These are phyloP conservation scores for Haplographium delicatum DNA, from an alignment of 495 filamentous ascomycete species.

Conservation along the genomic window DNA sequence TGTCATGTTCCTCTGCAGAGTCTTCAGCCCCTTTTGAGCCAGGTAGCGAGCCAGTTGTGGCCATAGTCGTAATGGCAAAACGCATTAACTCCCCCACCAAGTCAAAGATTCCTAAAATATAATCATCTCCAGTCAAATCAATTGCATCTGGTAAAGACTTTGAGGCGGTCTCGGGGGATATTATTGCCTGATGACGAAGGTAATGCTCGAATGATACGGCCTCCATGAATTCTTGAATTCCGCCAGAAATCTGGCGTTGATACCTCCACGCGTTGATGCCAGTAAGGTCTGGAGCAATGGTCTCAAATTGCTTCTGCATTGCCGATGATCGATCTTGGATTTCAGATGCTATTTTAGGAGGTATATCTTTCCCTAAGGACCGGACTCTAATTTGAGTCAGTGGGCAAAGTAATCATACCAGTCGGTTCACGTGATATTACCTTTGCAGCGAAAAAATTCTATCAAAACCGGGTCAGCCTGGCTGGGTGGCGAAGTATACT, in stretches of 20 bases:
- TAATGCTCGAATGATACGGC: slow-evolving; percentile 73
- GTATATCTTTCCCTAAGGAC: slow-evolving; percentile 56
- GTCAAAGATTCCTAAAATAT: slow-evolving; percentile 87
- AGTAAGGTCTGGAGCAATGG: slow-evolving; percentile 66
- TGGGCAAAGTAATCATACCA: neutral
- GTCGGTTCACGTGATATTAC: slow-evolving; percentile 38
- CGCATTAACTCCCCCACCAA: slow-evolving; percentile 93
- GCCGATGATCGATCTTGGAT: slow-evolving; percentile 56
- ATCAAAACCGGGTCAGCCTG: slow-evolving; percentile 10
- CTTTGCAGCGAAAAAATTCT: slow-evolving; percentile 94
- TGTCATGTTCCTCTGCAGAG: slow-evolving; percentile 36
- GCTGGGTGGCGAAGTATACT: too few species aligned
- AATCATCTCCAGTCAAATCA: slow-evolving; percentile 71
- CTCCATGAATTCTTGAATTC: slow-evolving; percentile 90
- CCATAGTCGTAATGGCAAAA: slow-evolving; percentile 80
- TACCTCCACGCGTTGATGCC: slow-evolving; percentile 81
- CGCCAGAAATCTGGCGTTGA: slow-evolving; percentile 63
- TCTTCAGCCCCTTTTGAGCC: slow-evolving; percentile 23
- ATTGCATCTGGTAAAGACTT: slow-evolving; percentile 30
- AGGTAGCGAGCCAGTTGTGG: slow-evolving; percentile 54
- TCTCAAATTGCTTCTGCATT: slow-evolving; percentile 61
- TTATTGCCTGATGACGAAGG: slow-evolving; percentile 66
- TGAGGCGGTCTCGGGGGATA: slow-evolving; percentile 56
- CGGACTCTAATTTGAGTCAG: slow-evolving; percentile 49
- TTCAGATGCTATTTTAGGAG: slow-evolving; percentile 58